A percentile compares a stretch with the other conserved stretches of the same genome.
phyloP scores from a whole-genome alignment of 345 rosid genomes.

The Populus ilicifolia region DNA sequence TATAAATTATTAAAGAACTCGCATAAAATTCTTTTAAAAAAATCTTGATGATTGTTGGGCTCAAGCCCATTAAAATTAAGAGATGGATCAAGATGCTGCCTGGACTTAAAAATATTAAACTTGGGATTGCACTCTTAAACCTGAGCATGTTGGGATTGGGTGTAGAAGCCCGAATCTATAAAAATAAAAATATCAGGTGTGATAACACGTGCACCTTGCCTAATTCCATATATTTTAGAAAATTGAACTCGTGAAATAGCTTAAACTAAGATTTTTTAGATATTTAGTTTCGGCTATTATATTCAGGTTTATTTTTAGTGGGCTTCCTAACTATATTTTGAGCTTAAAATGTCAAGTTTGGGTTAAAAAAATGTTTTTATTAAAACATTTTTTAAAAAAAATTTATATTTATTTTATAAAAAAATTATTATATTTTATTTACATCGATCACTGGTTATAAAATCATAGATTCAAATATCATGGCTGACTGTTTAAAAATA shows the following conservation, averaged over 20 bases:
- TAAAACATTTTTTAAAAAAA: no score
- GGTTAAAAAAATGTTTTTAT: no score
- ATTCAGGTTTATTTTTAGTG: fast-evolving
- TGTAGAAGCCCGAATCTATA: fast-evolving
- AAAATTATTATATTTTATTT: no score
- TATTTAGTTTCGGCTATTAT: fast-evolving
- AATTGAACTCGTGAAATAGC: fast-evolving
- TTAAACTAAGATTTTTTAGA: fast-evolving
- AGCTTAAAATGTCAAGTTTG: fast-evolving
- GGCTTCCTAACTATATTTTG: fast-evolving
- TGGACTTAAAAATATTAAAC: fast-evolving
- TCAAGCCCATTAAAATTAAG: fast-evolving
- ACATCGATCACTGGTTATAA: no score
- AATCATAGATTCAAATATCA: no score
- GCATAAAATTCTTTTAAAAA: fast-evolving
- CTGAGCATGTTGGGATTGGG: no score
- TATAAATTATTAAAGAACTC: fast-evolving
- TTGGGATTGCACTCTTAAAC: no score
- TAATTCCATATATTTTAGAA: fast-evolving
- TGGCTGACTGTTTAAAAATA: no score
- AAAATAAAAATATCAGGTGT: no score
- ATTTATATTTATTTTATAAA: no score
- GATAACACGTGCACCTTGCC: fast-evolving
- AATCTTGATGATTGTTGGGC: fast-evolving
- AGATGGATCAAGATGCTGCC: fast-evolving